Percentiles rank a stretch among this genome's conserved stretches.
Conservation (phyloP, 495 filamentous ascomycete species). For the Trypethelium eluteriae region DNA sequence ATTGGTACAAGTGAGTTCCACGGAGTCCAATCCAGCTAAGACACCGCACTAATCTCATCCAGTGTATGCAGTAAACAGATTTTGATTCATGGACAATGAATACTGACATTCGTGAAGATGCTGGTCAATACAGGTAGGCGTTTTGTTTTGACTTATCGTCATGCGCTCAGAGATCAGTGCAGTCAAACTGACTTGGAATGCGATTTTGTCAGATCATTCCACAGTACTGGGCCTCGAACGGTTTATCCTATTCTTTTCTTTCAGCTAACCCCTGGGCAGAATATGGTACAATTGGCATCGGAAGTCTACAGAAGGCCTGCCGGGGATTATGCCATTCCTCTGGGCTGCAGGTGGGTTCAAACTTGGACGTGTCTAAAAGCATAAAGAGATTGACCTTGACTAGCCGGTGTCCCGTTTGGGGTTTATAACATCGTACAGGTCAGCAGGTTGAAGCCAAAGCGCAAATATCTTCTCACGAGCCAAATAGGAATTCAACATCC, state of each 20-base stretch:
- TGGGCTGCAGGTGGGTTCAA: constrained; percentile 57
- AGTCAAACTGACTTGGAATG: neutral
- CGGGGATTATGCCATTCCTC: constrained; percentile 64
- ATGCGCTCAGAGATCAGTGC: neutral
- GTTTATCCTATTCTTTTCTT: neutral
- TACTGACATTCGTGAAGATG: neutral
- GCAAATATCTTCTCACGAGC: constrained; percentile 13
- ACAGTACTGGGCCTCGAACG: neutral
- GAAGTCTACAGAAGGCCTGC: constrained; percentile 67
- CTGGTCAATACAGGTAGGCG: constrained; percentile 3
- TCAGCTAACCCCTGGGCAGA: constrained; percentile 6
- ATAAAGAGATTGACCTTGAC: constrained; percentile 7
- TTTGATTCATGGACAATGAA: neutral
- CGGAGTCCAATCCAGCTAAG: neutral
- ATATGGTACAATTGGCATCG: constrained; percentile 66
- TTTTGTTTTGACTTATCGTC: neutral
- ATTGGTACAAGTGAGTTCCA: constrained; percentile 2
- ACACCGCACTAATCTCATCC: neutral
- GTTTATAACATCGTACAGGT: constrained; percentile 49
- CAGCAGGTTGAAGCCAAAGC: neutral
- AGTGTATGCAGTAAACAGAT: neutral
- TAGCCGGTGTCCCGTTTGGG: constrained; percentile 48
- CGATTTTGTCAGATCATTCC: neutral
- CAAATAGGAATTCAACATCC: constrained; percentile 60
- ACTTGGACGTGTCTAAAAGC: neutral